These are phyloP conservation scores for Colletotrichum sidae DNA, from an alignment of 2,329 filamentous ascomycete genomes.

Conservation along the genomic window DNA sequence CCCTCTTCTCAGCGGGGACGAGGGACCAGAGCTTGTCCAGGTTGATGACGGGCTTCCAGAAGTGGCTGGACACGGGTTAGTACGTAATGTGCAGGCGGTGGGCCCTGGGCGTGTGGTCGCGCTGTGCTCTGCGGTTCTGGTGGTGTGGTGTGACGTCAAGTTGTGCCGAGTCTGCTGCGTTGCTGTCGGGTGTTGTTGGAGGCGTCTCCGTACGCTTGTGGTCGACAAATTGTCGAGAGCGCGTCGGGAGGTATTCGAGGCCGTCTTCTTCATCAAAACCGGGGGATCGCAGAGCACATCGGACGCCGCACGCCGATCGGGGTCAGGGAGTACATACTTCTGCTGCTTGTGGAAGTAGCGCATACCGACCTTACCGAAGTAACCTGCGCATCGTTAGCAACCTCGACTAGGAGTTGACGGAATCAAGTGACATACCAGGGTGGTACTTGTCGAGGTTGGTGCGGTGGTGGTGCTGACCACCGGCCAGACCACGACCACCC, in stretches of 20 bases:
- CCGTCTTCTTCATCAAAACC: background rate
- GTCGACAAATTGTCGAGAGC: background rate
- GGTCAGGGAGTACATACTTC: constrained; percentile 56
- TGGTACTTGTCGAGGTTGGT: constrained; percentile 89
- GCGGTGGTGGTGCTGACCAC: constrained; percentile 99
- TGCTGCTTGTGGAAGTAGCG: constrained; percentile 96
- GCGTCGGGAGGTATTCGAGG: background rate
- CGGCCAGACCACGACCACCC: constrained; percentile 88
- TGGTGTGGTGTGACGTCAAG: background rate
- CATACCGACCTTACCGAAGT: constrained; percentile 98
- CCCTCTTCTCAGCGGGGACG: constrained; percentile 91
- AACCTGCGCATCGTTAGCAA: constrained; percentile 92
- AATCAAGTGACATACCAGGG: constrained; percentile 37
- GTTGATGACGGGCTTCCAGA: constrained; percentile 99
- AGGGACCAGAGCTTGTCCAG: constrained; percentile 99
- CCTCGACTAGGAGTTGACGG: no score
- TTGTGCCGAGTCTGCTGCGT: background rate
- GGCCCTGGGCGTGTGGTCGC: background rate
- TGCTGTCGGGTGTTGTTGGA: background rate
- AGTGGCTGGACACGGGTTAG: constrained; percentile 64
- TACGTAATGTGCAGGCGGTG: background rate
- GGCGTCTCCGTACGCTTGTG: background rate
- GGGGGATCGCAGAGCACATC: constrained; percentile 21
- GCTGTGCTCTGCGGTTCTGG: constrained; percentile 8
- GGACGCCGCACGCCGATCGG: constrained; percentile 9